Percentiles rank a stretch among this genome's conserved stretches.
These are phyloP conservation scores for Russula emetica DNA, from an alignment of 768 basidiomycete genomes.

Conservation along the genomic window DNA sequence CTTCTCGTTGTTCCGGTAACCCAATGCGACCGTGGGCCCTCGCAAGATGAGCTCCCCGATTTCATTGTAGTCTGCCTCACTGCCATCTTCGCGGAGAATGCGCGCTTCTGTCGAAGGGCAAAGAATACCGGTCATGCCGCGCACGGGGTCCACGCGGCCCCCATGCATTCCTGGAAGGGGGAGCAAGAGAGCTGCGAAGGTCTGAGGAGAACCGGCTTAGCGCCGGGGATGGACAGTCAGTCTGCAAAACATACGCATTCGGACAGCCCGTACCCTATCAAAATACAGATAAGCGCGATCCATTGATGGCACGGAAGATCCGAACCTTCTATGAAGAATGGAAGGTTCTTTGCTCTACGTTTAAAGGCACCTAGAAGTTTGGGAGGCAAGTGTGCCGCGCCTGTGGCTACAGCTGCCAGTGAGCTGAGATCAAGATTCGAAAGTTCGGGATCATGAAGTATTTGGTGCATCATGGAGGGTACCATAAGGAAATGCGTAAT, in stretches of 20 bases:
- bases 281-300: background rate
- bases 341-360: constrained; percentile 1
- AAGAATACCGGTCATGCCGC: constrained; percentile 54
- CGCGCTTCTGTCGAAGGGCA: constrained; percentile 61
- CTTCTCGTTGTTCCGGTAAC: constrained; percentile 69
- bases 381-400: constrained; percentile 13
- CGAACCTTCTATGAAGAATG: constrained; percentile 7
- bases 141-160: constrained; percentile 28
- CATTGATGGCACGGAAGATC: background rate
- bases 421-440: constrained; percentile 12
- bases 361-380: constrained; percentile 10
- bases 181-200: constrained; percentile 3
- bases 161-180: constrained; percentile 17
- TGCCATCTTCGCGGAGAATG: constrained; percentile 56
- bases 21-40: constrained; percentile 52
- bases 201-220: constrained; percentile 19
- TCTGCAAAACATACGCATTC: constrained; percentile 17
- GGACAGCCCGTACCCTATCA: constrained; percentile 21
- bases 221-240: background rate
- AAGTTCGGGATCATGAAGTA: constrained; percentile 13
- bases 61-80: constrained; percentile 51
- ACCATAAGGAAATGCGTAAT: constrained; percentile 19
- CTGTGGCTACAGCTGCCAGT: background rate
- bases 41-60: constrained; percentile 62
- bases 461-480: constrained; percentile 19